Percentiles rank a stretch among this genome's conserved stretches.
phyloP scores from a whole-genome alignment of 441 rosid genomes.

The Erodium trifolium region DNA sequence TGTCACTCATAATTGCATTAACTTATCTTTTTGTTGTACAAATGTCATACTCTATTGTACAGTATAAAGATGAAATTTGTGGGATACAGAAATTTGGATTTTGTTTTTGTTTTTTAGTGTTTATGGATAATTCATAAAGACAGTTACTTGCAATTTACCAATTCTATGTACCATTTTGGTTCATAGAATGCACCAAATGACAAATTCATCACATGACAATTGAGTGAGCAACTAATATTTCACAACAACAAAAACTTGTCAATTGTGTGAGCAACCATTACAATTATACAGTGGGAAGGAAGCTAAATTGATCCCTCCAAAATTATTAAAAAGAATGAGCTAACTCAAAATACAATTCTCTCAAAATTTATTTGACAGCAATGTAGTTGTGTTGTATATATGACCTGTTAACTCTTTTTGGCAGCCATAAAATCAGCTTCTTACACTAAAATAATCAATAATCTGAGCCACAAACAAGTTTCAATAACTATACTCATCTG shows the following conservation, averaged over 20 bases:
- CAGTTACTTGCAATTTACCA: too few relatives aligned
- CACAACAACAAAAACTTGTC: neutral
- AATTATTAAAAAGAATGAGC: slow-evolving; percentile 17
- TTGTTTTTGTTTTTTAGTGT: too few relatives aligned
- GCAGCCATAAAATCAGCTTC: slow-evolving; percentile 8
- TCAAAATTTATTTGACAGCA: slow-evolving; percentile 13
- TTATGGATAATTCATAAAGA: too few relatives aligned
- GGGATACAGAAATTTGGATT: too few relatives aligned
- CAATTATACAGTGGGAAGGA: neutral
- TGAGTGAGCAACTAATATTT: neutral
- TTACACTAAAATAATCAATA: slow-evolving; percentile 1
- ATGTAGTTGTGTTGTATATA: slow-evolving; percentile 13
- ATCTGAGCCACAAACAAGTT: slow-evolving; percentile 1
- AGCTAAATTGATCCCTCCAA: slow-evolving; percentile 8
- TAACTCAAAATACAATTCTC: slow-evolving; percentile 5
- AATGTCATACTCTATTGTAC: too few relatives aligned
- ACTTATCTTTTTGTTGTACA: too few relatives aligned
- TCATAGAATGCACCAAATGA: neutral
- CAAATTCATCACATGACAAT: neutral
- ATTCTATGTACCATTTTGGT: neutral
- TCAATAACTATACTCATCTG: slow-evolving; percentile 3
- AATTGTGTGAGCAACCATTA: slow-evolving; percentile 3
- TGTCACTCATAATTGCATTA: too few relatives aligned
- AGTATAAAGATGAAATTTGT: too few relatives aligned
- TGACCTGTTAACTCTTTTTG: slow-evolving; percentile 15